Conservation (phyloP, 345 rosid species). For the Adansonia digitata region DNA sequence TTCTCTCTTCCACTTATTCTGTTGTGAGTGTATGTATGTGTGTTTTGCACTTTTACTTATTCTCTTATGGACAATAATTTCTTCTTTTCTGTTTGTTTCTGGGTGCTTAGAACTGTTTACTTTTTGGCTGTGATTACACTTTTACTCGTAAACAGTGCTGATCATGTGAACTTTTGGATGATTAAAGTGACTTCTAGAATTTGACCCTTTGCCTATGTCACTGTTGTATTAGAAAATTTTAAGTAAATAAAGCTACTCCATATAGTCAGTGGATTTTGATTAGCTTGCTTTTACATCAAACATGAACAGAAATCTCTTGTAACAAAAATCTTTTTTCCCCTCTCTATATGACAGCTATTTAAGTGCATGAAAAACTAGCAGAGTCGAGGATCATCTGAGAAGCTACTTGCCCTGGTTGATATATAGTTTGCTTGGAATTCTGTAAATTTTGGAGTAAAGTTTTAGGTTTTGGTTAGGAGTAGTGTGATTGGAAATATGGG, state of each 20-base stretch:
- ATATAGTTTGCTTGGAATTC: conserved; percentile 14
- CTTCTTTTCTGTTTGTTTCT: not conserved
- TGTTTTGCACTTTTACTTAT: not conserved
- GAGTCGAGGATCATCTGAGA: conserved; percentile 11
- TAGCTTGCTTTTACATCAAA: not conserved
- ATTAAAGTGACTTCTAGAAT: not conserved
- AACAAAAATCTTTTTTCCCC: not conserved
- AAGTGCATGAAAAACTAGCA: conserved; percentile 13
- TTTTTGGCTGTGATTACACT: not conserved
- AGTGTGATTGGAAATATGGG: conserved; percentile 49
- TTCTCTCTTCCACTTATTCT: not conserved
- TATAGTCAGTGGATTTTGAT: not conserved
- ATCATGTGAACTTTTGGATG: not conserved
- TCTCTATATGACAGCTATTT: conserved; percentile 8
- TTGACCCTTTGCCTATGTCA: not conserved
- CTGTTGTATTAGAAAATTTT: not conserved
- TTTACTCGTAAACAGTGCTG: conserved; percentile 5
- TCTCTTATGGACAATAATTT: not conserved
- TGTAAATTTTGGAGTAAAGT: conserved; percentile 9
- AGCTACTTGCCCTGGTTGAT: conserved; percentile 20
- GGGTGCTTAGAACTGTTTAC: not conserved
- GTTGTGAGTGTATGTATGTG: not conserved
- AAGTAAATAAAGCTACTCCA: not conserved
- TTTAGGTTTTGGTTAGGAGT: conserved; percentile 13
- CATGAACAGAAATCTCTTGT: not conserved